Evolutionary conservation across 768 basidiomycete species (phyloP).

Genomic region (Suillus luteus): DNA sequence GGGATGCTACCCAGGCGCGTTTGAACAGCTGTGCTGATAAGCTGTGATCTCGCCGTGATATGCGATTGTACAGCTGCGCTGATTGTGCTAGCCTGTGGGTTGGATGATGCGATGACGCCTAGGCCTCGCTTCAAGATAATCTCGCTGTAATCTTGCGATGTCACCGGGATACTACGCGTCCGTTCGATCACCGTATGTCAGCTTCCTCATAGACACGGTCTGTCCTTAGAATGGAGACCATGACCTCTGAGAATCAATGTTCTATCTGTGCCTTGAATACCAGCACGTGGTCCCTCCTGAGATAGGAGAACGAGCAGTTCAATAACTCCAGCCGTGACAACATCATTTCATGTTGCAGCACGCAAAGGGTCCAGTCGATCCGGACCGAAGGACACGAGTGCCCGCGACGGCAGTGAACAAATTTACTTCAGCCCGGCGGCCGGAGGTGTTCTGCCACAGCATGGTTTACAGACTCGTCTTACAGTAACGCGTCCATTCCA

Average conservation of each 20-base stretch:
- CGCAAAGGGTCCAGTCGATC: not conserved
- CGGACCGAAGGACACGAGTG: not conserved
- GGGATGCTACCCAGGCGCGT: too few relatives aligned
- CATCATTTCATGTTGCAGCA: not conserved
- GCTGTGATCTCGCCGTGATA: not conserved
- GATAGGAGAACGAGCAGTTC: not conserved
- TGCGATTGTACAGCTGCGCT: not conserved
- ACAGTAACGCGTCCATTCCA: too few relatives aligned
- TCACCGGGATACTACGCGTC: too few relatives aligned
- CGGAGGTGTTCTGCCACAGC: too few relatives aligned
- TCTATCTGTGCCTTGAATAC: too few relatives aligned
- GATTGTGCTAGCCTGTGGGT: not conserved
- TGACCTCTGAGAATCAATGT: too few relatives aligned
- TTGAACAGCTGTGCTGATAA: not conserved
- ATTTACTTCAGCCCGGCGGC: not conserved
- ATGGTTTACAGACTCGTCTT: too few relatives aligned
- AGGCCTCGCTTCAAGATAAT: not conserved
- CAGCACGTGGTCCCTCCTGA: too few relatives aligned
- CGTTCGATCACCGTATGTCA: too few relatives aligned
- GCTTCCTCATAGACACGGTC: too few relatives aligned
- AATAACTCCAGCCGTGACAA: not conserved
- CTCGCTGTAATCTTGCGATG: not conserved
- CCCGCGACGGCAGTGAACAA: not conserved
- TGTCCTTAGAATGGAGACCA: too few relatives aligned
- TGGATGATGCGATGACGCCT: not conserved